Percentiles rank a stretch among this genome's conserved stretches.
Evolutionary conservation across 2,329 filamentous ascomycete genomes (phyloP).

Genomic region (Venturia asperata): DNA sequence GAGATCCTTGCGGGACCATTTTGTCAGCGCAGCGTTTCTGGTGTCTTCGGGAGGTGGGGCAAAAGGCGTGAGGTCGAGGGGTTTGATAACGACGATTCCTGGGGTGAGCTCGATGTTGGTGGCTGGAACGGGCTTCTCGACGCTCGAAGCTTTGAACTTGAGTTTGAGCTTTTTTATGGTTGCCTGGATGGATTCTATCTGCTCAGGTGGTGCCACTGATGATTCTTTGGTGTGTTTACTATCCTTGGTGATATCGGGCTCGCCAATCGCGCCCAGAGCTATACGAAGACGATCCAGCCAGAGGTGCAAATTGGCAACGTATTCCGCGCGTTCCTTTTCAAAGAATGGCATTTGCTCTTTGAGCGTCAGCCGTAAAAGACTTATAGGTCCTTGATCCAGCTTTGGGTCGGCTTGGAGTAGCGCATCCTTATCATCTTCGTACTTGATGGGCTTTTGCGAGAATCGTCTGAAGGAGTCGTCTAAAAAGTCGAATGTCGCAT

Average conservation of each 20-base stretch:
- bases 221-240: not conserved
- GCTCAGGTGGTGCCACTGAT: not conserved
- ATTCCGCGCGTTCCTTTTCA: conserved; percentile 30
- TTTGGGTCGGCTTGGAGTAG: conserved; percentile 24
- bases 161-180: not conserved
- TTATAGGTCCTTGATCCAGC: conserved; percentile 22
- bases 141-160: not conserved
- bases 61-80: conserved; percentile 21
- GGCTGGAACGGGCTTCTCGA: not conserved
- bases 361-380: conserved; percentile 16
- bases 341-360: conserved; percentile 34
- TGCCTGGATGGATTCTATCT: not conserved
- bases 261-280: not conserved
- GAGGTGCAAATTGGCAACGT: not conserved
- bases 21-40: conserved; percentile 42
- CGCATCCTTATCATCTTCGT: conserved; percentile 63
- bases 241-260: not conserved
- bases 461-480: conserved; percentile 78
- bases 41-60: conserved; percentile 35
- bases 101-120: not conserved
- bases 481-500: conserved; percentile 59
- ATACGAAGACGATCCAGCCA: not conserved
- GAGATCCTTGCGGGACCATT: conserved; percentile 69
- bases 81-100: conserved; percentile 3
- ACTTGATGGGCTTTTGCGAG: conserved; percentile 70